Base-by-base conservation (phyloP, 1,284 basidiomycete species). In the Trichosporon ovoides region DNA sequence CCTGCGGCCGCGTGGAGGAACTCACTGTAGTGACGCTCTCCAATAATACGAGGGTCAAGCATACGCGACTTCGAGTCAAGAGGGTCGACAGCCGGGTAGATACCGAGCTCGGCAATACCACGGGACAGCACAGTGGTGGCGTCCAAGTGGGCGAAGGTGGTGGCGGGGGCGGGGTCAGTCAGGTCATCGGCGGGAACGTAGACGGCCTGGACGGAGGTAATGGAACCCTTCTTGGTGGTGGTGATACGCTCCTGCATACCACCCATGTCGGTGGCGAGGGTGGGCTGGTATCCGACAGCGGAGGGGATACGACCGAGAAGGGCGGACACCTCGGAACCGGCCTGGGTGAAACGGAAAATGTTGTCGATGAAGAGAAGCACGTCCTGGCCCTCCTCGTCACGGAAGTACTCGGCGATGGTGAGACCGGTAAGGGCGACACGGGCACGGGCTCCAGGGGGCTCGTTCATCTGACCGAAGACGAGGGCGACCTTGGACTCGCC, bases 401-500 rank as follows among this genome's bases (percentile, higher is more conserved):
- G 94, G 95, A 98, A 98, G 84, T 98, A 98, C 82, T 98, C 95
- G 71, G 95, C 95, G 70, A 98, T 96, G 77, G 95, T 98, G 64
- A 98, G 83, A 81, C 95, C 95, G 72, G 95, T 98, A 73, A 98
- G 87, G 65, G 95, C 95, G 74, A 98, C 95, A 89, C 95, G 95
- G 77, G 95, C 95, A 88, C 95, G 94, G 73, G 95, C 95, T 87
- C 95, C 95, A 73, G 95, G 95, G 79, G 95, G 95, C 84, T 98
- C 95, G 84, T 98, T 98, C 95, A 98, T 98, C 83, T 98, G 95
- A 84, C 95, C 95, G 84, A 98, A 98, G 71, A 98, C 95, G 67
- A 98, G 87, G 73, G 95, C 94, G 81, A 97, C 95, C 86, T 98
- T 98, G 79, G 95, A 98, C 80, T 95, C 91, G 80, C 93, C 93